These are phyloP conservation scores for Penicillium malachiteum DNA, from an alignment of 495 filamentous ascomycete species.

Conservation along the genomic window DNA sequence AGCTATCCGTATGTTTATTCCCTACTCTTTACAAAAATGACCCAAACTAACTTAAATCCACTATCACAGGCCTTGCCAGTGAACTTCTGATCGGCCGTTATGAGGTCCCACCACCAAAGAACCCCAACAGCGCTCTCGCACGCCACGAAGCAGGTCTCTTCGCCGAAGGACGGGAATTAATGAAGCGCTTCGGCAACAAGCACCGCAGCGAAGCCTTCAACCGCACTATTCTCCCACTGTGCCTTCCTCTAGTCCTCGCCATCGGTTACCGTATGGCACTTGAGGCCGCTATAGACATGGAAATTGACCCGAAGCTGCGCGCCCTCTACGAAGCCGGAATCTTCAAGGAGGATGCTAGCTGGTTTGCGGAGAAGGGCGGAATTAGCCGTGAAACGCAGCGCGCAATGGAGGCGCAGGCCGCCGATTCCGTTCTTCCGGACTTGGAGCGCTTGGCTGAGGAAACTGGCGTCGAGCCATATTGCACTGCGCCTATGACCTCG, in stretches of 20 bases:
- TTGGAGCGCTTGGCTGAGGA: constrained; percentile 6
- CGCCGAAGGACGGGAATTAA: constrained; percentile 14
- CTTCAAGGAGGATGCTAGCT: constrained; percentile 2
- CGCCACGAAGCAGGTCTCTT: constrained; percentile 31
- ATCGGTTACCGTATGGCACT: constrained; percentile 39
- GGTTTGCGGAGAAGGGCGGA: constrained; percentile 2
- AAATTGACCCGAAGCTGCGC: constrained; percentile 21
- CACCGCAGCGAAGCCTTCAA: constrained; percentile 32
- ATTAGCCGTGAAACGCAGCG: constrained; percentile 2
- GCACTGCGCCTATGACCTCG: constrained; percentile 11
- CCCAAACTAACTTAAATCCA: constrained; percentile 5
- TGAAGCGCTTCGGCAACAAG: constrained; percentile 7
- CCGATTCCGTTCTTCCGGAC: constrained; percentile 6
- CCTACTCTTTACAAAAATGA: not conserved
- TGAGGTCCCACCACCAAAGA: constrained; percentile 22
- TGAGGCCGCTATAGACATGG: constrained; percentile 29
- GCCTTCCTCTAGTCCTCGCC: constrained; percentile 26
- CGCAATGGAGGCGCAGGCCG: constrained; percentile 2
- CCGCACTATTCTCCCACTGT: constrained; percentile 24
- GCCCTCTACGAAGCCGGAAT: constrained; percentile 31
- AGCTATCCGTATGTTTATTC: constrained; percentile 20
- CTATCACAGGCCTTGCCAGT: constrained; percentile 24
- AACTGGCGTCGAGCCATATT: constrained; percentile 11
- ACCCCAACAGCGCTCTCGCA: constrained; percentile 23
- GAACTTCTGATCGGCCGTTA: constrained; percentile 37